Evolutionary conservation across 768 basidiomycete species (phyloP), one percentile per base, ranked within the genome.

Genomic region (Xerocomellus amylosporus): DNA sequence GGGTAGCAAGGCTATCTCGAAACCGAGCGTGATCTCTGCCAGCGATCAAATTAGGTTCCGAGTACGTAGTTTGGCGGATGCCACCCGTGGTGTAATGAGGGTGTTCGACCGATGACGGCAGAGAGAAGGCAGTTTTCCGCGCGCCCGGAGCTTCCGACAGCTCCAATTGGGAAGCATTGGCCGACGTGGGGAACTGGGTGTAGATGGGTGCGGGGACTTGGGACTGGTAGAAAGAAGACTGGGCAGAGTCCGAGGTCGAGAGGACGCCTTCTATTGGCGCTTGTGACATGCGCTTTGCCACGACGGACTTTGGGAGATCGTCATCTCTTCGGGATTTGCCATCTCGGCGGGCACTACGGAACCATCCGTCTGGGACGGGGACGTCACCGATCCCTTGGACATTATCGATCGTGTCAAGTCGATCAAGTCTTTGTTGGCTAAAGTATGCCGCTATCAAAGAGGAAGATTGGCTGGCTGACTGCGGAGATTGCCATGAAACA

Each of bases 301-400:
- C 79, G 75, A 73, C 77, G 73, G 64, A 82, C 77, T 59, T 82
- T 72, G 67, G 79, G 70, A 63, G 74, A 71, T 72, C 71, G 34
- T 61, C 75, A 41, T 59, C 76, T 65, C 64, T 67, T 30, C 71
- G 71, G 49, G 72, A 69, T 63, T 73, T 70, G 48, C 88, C 88
- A 58, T 80, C 83, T 49, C 85, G 77, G 46, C 89, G 84, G 44
- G 90, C 88, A 69, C 87, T 88, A 64, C 80, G 80, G 72, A 90
- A 92, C 78, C 85, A 84, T 17, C 87, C 87, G 33, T 87, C 86
- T 39, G 89, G 90, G 17, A 90, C 85, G 41, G 70, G 68, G 19
- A 85, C 72, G 67, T 87, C 82, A 39, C 84, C 83, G 56, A 90
- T 76, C 46, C 80, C 82, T 24, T 76, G 82, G 62, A 91, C 80